Evolutionary conservation across 306 rosid species (phyloP), one percentile per base, ranked within the genome.

Genomic region (barrel medic (Medicago truncatula)): DNA sequence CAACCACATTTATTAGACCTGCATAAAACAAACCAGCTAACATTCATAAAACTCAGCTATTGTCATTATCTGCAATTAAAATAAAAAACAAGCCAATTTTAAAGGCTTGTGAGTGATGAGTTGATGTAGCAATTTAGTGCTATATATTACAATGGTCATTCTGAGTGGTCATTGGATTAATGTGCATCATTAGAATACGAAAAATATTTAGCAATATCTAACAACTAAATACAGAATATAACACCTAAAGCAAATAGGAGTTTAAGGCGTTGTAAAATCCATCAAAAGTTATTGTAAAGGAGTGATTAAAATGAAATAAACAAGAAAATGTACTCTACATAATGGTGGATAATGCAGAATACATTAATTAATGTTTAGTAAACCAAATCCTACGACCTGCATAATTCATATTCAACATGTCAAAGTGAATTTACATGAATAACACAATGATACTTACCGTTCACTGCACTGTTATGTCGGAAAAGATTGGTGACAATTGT

Each of bases 401-500:
- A 25, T 43, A 28, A 54, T 31, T 39, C 17, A 43, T 7, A 28
- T 46, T 15, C 3, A 41, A 14, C 47, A 8, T 36, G 69, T 63
- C 25, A 43, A 59, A 13, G 39, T 12, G 40, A 28, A 46, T 18
- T 38, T 43, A 77, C 10, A 43, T 28, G 14, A 7, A 60, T 17
- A n/a, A 50, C 14, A 67, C 14, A 43, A 18, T 16, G 53, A 62
- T 8, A 54, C 14, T 81, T 86, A 88, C 96, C 84, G 1, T 49
- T 70, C 17, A 86, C 1, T 8, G 76, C 1, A 58, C 4, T 16
- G 77, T n/a, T 76, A 49, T 86, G 47, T 28, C 96, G 92, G 68
- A 84, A 77, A 78, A 95, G 84, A 75, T 90, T 89, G 65, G 97
- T 92, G 38, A 1, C 3, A 36, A 95, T 78, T 75, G 40, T 21